Evolutionary conservation across 306 rosid genomes (phyloP).

Genomic region (Vicia villosa): DNA sequence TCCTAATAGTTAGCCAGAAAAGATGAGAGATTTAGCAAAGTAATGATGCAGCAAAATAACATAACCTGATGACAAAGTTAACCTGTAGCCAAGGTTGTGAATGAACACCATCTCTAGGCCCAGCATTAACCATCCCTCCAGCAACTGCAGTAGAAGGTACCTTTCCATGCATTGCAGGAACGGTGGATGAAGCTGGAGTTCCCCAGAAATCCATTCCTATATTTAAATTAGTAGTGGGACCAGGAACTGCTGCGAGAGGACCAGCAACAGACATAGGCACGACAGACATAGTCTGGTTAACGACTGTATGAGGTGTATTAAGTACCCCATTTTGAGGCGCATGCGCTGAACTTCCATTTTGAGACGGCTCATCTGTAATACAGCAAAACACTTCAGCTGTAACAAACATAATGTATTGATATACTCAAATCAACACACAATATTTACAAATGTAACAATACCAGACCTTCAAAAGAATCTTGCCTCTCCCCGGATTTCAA

Average conservation of each 20-base stretch:
- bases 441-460: slow-evolving; percentile 29
- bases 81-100: slow-evolving; percentile 95
- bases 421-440: slow-evolving; percentile 25
- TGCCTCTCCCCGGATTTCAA: slow-evolving; percentile 79
- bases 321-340: slow-evolving; percentile 82
- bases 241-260: slow-evolving; percentile 71
- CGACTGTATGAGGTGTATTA: slow-evolving; percentile 61
- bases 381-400: slow-evolving; percentile 23
- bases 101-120: slow-evolving; percentile 84
- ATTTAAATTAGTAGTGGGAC: slow-evolving; percentile 92
- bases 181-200: slow-evolving; percentile 65
- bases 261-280: slow-evolving; percentile 71
- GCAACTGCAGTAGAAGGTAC: slow-evolving; percentile 82
- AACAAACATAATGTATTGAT: slow-evolving; percentile 19
- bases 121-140: slow-evolving; percentile 74
- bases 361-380: slow-evolving; percentile 75
- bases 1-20: slow-evolving; percentile 56
- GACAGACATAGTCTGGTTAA: slow-evolving; percentile 69
- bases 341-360: slow-evolving; percentile 73
- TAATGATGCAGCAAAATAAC: slow-evolving; percentile 26
- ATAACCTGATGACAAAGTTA: slow-evolving; percentile 29
- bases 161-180: slow-evolving; percentile 77
- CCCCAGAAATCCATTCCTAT: slow-evolving; percentile 99
- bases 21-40: slow-evolving; percentile 11
- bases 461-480: slow-evolving; percentile 86